Evolutionary conservation across 768 basidiomycete genomes (phyloP).

Genomic region (Auriscalpium orientale): DNA sequence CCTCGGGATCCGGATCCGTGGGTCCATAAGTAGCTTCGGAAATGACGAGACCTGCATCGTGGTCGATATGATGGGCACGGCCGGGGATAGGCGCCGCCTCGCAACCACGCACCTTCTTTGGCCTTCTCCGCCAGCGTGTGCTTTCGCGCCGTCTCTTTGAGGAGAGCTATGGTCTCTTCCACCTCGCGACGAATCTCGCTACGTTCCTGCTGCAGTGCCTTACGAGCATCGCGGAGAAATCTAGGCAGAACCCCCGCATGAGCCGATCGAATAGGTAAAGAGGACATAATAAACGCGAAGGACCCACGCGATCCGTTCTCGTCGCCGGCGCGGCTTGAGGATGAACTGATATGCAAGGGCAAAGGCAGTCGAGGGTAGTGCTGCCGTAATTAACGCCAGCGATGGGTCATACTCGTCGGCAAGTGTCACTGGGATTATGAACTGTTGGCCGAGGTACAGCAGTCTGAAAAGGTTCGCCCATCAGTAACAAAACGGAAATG

Average conservation of each 20-base stretch:
- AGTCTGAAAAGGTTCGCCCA: constrained; percentile 30
- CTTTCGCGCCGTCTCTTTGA: constrained; percentile 61
- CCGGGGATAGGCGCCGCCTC: constrained; percentile 3
- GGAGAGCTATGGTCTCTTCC: constrained; percentile 50
- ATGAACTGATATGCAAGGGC: constrained; percentile 49
- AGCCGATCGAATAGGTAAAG: constrained; percentile 5
- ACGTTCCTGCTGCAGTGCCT: constrained; percentile 56
- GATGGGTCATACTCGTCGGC: constrained; percentile 40
- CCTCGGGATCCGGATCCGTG: constrained; percentile 26
- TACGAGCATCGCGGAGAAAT: constrained; percentile 58
- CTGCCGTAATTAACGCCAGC: constrained; percentile 41
- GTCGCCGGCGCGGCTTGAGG: constrained; percentile 47
- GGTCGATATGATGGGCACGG: constrained; percentile 1
- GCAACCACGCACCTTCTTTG: constrained; percentile 47
- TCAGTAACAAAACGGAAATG: constrained; percentile 11
- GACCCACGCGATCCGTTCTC: constrained; percentile 45
- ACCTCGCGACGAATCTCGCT: constrained; percentile 55
- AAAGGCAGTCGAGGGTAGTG: constrained; percentile 49
- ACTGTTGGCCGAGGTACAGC: constrained; percentile 47
- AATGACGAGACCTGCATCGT: constrained; percentile 60
- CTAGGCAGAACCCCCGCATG: constrained; percentile 28
- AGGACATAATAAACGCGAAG: constrained; percentile 5
- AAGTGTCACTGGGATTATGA: constrained; percentile 50
- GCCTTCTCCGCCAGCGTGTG: constrained; percentile 56
- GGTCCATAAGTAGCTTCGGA: constrained; percentile 68